Conservation (phyloP, 441 rosid genomes). For the Croton laevigatus region DNA sequence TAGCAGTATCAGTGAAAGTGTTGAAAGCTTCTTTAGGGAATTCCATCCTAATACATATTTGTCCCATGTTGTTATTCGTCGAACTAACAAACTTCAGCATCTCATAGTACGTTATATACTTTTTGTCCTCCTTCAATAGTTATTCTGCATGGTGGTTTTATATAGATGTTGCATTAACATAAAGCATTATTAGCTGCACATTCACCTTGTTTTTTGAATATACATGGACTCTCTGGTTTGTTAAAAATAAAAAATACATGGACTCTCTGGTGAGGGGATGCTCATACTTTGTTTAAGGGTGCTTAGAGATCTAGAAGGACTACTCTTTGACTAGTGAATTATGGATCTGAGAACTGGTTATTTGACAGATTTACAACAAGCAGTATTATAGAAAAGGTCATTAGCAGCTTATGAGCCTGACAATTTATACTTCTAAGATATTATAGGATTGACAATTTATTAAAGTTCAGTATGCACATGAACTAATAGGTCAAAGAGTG, state of each 20-base stretch:
- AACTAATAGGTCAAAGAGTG: too few relatives aligned
- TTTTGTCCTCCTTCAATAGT: not conserved
- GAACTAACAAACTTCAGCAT: slow-evolving; percentile 62
- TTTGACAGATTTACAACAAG: not conserved
- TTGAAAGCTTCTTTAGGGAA: slow-evolving; percentile 74
- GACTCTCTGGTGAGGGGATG: not conserved
- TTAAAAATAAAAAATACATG: slow-evolving; percentile 1
- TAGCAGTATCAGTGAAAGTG: slow-evolving; percentile 68
- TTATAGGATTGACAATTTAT: not conserved
- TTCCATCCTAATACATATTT: slow-evolving; percentile 68
- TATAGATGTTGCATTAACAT: not conserved
- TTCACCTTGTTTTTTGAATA: not conserved
- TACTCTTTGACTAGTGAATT: not conserved
- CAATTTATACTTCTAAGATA: not conserved
- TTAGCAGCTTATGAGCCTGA: not conserved
- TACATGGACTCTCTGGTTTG: not conserved
- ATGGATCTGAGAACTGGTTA: not conserved
- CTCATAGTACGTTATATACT: slow-evolving; percentile 55
- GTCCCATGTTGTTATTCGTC: slow-evolving; percentile 71
- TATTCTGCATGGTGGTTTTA: not conserved
- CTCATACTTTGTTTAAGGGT: not conserved
- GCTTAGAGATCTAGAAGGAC: not conserved
- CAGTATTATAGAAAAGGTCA: not conserved
- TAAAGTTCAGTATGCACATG: too few relatives aligned
- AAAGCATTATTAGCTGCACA: not conserved